These are phyloP conservation scores for Ophidiomyces ophidiicola DNA, from an alignment of 2,329 filamentous ascomycete genomes.

Conservation along the genomic window DNA sequence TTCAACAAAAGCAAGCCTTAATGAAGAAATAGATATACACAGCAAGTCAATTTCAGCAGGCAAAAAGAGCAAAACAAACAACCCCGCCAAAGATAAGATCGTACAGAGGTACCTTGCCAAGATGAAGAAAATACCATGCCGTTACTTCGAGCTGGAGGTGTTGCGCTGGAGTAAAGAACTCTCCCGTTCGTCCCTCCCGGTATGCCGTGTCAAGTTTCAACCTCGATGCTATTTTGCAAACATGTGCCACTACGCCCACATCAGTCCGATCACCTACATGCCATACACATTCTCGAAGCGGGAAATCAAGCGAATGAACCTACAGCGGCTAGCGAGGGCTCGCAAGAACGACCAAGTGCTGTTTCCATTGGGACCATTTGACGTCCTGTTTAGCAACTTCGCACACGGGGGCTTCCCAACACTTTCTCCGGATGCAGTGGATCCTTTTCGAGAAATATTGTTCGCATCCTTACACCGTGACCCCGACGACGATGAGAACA, in stretches of 20 bases:
- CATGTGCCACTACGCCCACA: conserved; percentile 22
- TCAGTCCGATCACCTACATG: conserved; percentile 12
- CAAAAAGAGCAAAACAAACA: conserved; percentile 4
- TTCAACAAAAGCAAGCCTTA: conserved; percentile 1
- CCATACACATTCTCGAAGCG: conserved; percentile 14
- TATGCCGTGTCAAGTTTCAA: conserved; percentile 7
- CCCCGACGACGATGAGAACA: no score
- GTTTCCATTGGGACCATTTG: not conserved
- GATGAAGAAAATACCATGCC: conserved; percentile 20
- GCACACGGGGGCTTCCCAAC: no score
- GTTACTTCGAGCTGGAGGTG: conserved; percentile 17
- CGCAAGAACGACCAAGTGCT: not conserved
- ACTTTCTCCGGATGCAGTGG: no score
- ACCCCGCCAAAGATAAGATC: conserved; percentile 18
- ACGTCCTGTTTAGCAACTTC: no score
- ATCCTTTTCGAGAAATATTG: no score
- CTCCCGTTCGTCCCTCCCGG: not conserved
- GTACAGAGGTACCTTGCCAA: conserved; percentile 19
- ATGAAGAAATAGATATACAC: not conserved
- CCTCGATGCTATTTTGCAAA: conserved; percentile 22
- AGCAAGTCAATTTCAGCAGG: not conserved
- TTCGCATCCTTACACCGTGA: no score
- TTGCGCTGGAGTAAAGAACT: conserved; percentile 9
- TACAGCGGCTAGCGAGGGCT: conserved; percentile 5
- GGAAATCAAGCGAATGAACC: conserved; percentile 13